Conservation (phyloP, 129 eudicot species). For the Gnaphalium uliginosum region DNA sequence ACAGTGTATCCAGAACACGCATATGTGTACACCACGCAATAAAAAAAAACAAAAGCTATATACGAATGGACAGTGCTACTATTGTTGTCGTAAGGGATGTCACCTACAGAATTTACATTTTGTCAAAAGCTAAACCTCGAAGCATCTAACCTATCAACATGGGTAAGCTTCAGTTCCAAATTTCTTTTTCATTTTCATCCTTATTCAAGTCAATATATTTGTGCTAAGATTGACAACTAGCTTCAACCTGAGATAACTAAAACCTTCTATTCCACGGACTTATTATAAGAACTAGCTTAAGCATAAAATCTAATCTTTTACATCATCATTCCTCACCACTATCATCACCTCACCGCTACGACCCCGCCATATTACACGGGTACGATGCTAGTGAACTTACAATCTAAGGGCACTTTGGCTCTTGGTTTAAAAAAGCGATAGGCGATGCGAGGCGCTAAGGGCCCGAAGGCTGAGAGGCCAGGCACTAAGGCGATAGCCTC, state of each 20-base stretch:
- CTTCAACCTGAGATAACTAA: neutral
- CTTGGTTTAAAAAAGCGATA: too few species aligned
- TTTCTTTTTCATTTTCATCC: neutral
- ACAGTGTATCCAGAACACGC: slow-evolving; percentile 17
- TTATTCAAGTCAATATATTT: neutral
- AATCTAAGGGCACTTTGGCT: neutral
- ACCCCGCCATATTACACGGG: neutral
- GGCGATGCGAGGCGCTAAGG: too few species aligned
- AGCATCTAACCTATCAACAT: neutral
- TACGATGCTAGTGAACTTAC: neutral
- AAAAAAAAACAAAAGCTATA: neutral
- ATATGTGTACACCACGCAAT: neutral
- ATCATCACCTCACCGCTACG: neutral
- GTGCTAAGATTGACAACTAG: neutral
- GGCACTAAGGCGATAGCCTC: too few species aligned
- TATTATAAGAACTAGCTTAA: neutral
- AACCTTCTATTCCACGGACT: neutral
- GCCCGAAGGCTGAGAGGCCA: too few species aligned
- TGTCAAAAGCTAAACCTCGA: neutral
- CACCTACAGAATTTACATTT: neutral
- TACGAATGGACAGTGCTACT: neutral
- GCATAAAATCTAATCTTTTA: neutral
- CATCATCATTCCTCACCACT: neutral
- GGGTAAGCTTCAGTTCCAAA: neutral
- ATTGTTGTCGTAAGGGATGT: slow-evolving; percentile 2